Percentiles rank a stretch among this genome's conserved stretches.
These are phyloP conservation scores for Urostyla sp. DNA, from an alignment of 73 alveolate genomes.

Conservation along the genomic window DNA sequence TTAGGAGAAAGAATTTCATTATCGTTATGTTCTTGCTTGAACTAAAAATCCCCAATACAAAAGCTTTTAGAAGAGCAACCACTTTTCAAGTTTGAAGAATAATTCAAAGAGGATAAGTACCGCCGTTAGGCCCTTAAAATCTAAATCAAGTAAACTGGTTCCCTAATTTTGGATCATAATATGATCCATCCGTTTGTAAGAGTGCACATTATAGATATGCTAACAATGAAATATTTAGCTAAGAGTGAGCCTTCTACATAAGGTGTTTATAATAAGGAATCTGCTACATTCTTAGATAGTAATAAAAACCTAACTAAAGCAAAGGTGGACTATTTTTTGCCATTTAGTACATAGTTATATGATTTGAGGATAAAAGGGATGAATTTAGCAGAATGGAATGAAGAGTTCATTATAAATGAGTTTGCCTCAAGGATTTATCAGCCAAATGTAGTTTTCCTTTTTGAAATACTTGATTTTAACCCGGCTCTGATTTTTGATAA, in stretches of 20 bases:
- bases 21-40: conserved; percentile 9
- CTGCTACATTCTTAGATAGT: conserved; percentile 41
- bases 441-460: conserved; percentile 85
- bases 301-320: background rate
- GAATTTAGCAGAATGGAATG: conserved; percentile 93
- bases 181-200: conserved; percentile 97
- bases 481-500: conserved; percentile 72
- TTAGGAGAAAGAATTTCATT: background rate
- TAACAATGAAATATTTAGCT: conserved; percentile 82
- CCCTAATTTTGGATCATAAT: conserved; percentile 90
- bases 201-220: conserved; percentile 88
- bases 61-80: background rate
- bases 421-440: conserved; percentile 75
- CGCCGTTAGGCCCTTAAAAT: conserved; percentile 49
- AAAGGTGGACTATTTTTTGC: conserved; percentile 74
- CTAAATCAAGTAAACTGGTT: conserved; percentile 79
- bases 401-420: conserved; percentile 87
- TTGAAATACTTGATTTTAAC: conserved; percentile 96
- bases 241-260: conserved; percentile 55
- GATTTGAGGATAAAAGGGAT: conserved; percentile 96
- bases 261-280: conserved; percentile 57
- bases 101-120: conserved; percentile 8
- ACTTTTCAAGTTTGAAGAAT: conserved; percentile 42
- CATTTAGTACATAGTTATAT: conserved; percentile 86
- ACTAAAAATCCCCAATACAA: background rate